phyloP scores from a whole-genome alignment of 169 alveolate genomes.

The Eimeria nieschulzi region DNA sequence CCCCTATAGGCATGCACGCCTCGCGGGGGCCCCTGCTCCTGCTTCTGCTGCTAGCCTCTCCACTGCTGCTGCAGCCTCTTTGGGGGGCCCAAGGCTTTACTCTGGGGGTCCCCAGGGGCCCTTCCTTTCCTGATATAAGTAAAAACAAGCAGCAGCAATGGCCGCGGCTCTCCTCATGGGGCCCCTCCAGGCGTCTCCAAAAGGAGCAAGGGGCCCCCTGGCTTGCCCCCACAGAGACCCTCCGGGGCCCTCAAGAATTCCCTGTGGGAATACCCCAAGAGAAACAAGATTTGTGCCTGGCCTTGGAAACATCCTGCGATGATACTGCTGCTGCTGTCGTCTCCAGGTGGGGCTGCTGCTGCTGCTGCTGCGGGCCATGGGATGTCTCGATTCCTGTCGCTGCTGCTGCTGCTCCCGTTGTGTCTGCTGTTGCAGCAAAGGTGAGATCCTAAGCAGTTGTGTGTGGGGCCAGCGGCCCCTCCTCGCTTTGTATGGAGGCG shows the following conservation, averaged over 20 bases:
- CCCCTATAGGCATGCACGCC: too few relatives aligned
- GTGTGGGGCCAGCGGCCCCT: slow-evolving; percentile 41
- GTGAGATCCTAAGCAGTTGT: background rate
- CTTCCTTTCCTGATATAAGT: too few relatives aligned
- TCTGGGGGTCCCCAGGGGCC: slow-evolving; percentile 20
- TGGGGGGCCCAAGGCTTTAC: background rate
- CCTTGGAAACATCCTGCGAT: slow-evolving; percentile 60
- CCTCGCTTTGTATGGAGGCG: slow-evolving; percentile 12
- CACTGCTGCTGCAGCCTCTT: background rate
- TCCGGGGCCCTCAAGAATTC: background rate
- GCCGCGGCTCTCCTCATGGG: too few relatives aligned
- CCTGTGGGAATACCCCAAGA: slow-evolving; percentile 7
- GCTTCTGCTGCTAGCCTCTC: background rate
- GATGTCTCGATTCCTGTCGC: too few relatives aligned
- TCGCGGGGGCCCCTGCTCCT: background rate
- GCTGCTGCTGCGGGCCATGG: slow-evolving; percentile 15
- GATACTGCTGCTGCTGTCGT: slow-evolving; percentile 71
- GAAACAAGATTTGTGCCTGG: slow-evolving; percentile 1
- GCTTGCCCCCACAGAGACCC: background rate
- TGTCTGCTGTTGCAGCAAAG: slow-evolving; percentile 6
- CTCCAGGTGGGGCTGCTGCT: slow-evolving; percentile 9
- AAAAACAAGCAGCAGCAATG: too few relatives aligned
- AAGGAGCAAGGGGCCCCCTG: background rate
- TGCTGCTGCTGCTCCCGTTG: slow-evolving; percentile 10
- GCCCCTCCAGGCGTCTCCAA: background rate